Evolutionary conservation across 164 flowering plant genomes (phyloP).

Genomic region (Stephania yunnanensis): DNA sequence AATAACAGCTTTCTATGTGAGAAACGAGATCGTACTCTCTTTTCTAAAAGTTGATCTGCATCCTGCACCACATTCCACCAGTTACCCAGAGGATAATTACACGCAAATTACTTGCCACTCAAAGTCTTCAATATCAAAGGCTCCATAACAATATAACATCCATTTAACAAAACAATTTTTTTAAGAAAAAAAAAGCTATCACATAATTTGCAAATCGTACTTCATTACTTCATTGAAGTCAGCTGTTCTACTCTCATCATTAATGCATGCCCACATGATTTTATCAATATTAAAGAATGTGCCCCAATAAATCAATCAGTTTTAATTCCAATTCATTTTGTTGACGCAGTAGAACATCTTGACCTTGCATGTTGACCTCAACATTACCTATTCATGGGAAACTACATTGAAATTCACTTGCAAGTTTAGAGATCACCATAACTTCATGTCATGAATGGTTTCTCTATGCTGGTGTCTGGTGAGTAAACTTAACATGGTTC

Average conservation of each 20-base stretch:
- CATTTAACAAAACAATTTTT: background rate
- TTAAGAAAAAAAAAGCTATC: background rate
- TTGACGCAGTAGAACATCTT: background rate
- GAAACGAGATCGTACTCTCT: conserved; percentile 96
- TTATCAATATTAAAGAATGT: no score
- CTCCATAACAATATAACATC: background rate
- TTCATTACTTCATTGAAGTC: background rate
- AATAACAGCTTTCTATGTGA: conserved; percentile 93
- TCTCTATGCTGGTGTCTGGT: background rate
- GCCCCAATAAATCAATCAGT: no score
- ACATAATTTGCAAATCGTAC: background rate
- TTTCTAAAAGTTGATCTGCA: conserved; percentile 96
- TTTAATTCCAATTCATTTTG: background rate
- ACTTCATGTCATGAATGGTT: background rate
- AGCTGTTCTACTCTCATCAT: background rate
- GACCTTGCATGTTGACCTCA: background rate
- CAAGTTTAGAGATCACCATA: background rate
- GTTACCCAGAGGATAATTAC: background rate
- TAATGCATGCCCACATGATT: background rate
- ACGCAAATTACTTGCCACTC: background rate
- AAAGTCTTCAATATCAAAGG: background rate
- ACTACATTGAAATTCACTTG: background rate
- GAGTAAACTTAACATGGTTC: background rate
- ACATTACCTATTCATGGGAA: background rate
- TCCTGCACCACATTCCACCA: conserved; percentile 45